Percentiles rank a stretch among this genome's conserved stretches.
Evolutionary conservation across 1,284 basidiomycete genomes (phyloP).

Genomic region (Rhizoctonia solani): DNA sequence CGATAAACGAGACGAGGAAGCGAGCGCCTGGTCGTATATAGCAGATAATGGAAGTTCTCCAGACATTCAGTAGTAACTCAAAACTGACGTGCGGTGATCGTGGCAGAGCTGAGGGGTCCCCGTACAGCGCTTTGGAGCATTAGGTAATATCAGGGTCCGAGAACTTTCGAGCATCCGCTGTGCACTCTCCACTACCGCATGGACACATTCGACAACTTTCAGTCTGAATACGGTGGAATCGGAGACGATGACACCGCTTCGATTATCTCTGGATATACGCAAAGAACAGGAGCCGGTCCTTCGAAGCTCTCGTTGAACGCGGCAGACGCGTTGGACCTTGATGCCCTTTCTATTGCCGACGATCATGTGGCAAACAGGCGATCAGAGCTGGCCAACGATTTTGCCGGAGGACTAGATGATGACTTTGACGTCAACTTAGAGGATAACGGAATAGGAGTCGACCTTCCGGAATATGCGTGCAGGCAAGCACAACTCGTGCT

Average conservation of each 20-base stretch:
- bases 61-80: conserved; percentile 13
- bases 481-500: conserved; percentile 59
- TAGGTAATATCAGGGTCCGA: not conserved
- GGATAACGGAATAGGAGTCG: conserved; percentile 81
- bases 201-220: conserved; percentile 81
- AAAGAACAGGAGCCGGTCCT: conserved; percentile 50
- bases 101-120: not conserved
- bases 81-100: not conserved
- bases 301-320: conserved; percentile 43
- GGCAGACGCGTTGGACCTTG: conserved; percentile 61
- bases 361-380: conserved; percentile 48
- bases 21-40: conserved; percentile 15
- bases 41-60: conserved; percentile 20
- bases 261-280: conserved; percentile 64
- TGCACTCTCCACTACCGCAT: conserved; percentile 48
- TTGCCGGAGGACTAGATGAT: conserved; percentile 61
- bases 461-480: conserved; percentile 90
- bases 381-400: conserved; percentile 46
- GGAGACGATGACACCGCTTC: conserved; percentile 83
- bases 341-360: conserved; percentile 64
- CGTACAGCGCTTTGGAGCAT: not conserved
- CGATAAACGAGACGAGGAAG: conserved; percentile 16
- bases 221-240: conserved; percentile 75
- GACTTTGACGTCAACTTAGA: conserved; percentile 87
- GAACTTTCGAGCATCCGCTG: not conserved